Base-by-base conservation (phyloP, 164 flowering plant species). In the Annona cherimola region DNA sequence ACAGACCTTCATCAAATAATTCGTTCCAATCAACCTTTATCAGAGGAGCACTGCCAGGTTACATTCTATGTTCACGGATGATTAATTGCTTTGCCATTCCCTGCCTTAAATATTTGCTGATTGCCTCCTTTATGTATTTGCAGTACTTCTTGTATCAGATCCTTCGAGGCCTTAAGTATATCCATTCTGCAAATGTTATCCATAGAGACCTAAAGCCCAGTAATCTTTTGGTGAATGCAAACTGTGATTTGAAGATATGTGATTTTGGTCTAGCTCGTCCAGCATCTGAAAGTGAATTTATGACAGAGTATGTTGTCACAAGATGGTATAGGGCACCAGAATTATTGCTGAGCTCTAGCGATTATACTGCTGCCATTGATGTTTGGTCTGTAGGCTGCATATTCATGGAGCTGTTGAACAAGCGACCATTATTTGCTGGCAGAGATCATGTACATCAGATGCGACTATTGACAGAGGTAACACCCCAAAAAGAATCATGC, bases 261-360 rank as follows among this genome's bases (percentile, higher is more conserved):
- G 99, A 94, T 76, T 94, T 94, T 75, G 99, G 99, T 59, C 99
- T 94, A 11, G 99, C 99, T 45, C 90, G 99, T 0, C 87, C 88
- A 18, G 79, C 87, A 44, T 71, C 91, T 0, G 98, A 95, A 79
- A 86, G 82, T 74, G 94, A 95, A 67, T 84, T 84, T 50, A 91
- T 95, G 98, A 92, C 99, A 1, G 98, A 95, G 61, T 92, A 94
- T 86, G 98, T 92, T 70, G 97, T 92, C 43, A 94, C 97, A 2
- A 90, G 98, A 81, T 94, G 98, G 99, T 95, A 95, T 73, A 84
- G 99, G 73, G 98, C 99, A 20, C 98, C 98, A 6, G 99, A 95
- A 79, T 78, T 95, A 61, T 71, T 92, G 76, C 76, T 92, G 63
- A 92, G 90, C 77, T 92, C 99, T 43, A 81, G 94, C 2, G 99